Evolutionary conservation across 108 stramenopile genomes (phyloP).

Genomic region (Nitzschia palea): DNA sequence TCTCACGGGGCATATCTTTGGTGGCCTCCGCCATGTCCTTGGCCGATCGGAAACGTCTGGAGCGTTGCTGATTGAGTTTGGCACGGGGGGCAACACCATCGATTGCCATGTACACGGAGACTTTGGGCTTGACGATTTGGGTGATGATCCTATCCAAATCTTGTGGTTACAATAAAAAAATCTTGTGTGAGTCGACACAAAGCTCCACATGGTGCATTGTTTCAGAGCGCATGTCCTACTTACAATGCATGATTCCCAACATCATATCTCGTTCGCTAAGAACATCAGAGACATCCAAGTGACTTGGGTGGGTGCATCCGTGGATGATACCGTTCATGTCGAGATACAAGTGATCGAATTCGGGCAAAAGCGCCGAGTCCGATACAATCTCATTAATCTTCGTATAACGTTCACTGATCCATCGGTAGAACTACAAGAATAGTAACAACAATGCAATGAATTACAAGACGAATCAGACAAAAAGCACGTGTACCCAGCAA

Average conservation of each 20-base stretch:
- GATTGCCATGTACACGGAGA: constrained; percentile 94
- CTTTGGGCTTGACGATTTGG: constrained; percentile 94
- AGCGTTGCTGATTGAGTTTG: constrained; percentile 99
- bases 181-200: background rate
- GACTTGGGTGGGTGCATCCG: constrained; percentile 92
- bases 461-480: no score
- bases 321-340: constrained; percentile 99
- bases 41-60: constrained; percentile 91
- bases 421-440: constrained; percentile 97
- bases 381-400: constrained; percentile 98
- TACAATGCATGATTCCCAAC: constrained; percentile 93
- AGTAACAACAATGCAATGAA: no score
- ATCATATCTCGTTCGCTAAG: constrained; percentile 94
- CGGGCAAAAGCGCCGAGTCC: constrained; percentile 83
- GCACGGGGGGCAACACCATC: constrained; percentile 99
- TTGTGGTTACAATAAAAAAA: constrained; percentile 3
- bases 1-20: constrained; percentile 51
- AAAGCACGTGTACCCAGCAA: no score
- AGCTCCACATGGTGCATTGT: no score
- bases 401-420: constrained; percentile 99
- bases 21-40: constrained; percentile 91
- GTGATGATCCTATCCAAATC: constrained; percentile 93
- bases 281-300: constrained; percentile 87
- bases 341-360: constrained; percentile 95
- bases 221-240: no score